Percentiles rank a stretch among this genome's conserved stretches.
Evolutionary conservation across 805 yeast species (phyloP).

Genomic region (Metschnikowia sp.): DNA sequence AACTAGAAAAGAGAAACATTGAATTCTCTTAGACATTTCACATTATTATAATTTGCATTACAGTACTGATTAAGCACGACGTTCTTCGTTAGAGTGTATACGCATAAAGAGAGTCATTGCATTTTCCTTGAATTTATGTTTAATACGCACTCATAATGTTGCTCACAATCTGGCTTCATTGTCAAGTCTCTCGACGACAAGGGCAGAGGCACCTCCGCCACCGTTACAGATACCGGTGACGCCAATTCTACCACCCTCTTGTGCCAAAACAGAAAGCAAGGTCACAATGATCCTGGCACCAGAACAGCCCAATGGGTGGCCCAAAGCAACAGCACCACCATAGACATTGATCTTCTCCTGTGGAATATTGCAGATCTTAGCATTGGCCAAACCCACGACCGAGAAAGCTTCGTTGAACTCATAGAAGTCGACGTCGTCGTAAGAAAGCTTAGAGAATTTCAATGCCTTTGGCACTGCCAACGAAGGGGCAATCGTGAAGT

Average conservation of each 20-base stretch:
- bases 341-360: slow-evolving; percentile 73
- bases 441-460: slow-evolving; percentile 69
- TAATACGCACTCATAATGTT: background rate
- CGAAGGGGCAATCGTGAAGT: slow-evolving; percentile 95
- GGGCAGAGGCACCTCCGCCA: slow-evolving; percentile 98
- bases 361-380: slow-evolving; percentile 63
- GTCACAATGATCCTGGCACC: slow-evolving; percentile 94
- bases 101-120: background rate
- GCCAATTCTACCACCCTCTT: slow-evolving; percentile 81
- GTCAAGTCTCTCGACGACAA: slow-evolving; percentile 71
- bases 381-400: slow-evolving; percentile 91
- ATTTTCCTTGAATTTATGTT: background rate
- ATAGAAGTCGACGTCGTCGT: slow-evolving; percentile 76
- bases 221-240: slow-evolving; percentile 98
- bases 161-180: slow-evolving; percentile 34
- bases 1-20: slow-evolving; percentile 49
- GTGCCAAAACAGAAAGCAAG: slow-evolving; percentile 69
- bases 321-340: slow-evolving; percentile 96
- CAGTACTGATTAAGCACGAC: too few relatives aligned
- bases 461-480: slow-evolving; percentile 95
- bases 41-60: background rate
- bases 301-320: slow-evolving; percentile 95
- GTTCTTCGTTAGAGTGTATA: too few relatives aligned
- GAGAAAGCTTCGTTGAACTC: slow-evolving; percentile 98
- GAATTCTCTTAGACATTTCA: slow-evolving; percentile 15